Percentiles rank a stretch among this genome's conserved stretches.
Conservation (phyloP, 1,284 basidiomycete genomes). For the Moniliella sp. region DNA sequence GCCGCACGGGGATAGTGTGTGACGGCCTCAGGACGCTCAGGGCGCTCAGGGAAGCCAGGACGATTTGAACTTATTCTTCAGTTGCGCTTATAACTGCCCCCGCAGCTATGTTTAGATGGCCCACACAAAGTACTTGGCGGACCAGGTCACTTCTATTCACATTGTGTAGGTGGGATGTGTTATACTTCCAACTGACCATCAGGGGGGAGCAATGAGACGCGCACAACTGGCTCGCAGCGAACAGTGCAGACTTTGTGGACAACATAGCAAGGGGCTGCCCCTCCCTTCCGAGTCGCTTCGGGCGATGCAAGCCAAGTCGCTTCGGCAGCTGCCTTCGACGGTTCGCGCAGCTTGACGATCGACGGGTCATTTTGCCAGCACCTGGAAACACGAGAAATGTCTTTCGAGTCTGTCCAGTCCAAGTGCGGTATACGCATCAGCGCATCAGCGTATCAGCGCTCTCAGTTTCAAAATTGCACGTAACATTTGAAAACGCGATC, state of each 20-base stretch:
- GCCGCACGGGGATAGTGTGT: constrained; percentile 59
- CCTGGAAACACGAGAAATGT: constrained; percentile 63
- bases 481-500: no score
- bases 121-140: constrained; percentile 42
- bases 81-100: constrained; percentile 54
- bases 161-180: constrained; percentile 76
- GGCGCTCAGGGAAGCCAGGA: constrained; percentile 72
- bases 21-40: constrained; percentile 59
- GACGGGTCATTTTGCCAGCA: constrained; percentile 76
- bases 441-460: no score
- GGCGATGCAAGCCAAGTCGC: constrained; percentile 15
- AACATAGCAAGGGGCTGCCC: constrained; percentile 50
- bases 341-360: constrained; percentile 39
- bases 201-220: constrained; percentile 69
- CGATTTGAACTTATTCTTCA: constrained; percentile 41
- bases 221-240: constrained; percentile 74
- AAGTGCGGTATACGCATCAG: constrained; percentile 66
- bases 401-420: constrained; percentile 66
- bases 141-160: constrained; percentile 26
- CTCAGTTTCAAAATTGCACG: no score
- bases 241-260: constrained; percentile 60
- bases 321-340: constrained; percentile 23
- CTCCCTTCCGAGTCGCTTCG: constrained; percentile 13
- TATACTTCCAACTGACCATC: constrained; percentile 61
- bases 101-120: constrained; percentile 14